A percentile compares a stretch with the other conserved stretches of the same genome.
Conservation (phyloP, 495 filamentous ascomycete genomes). For the Daldinia childiae region DNA sequence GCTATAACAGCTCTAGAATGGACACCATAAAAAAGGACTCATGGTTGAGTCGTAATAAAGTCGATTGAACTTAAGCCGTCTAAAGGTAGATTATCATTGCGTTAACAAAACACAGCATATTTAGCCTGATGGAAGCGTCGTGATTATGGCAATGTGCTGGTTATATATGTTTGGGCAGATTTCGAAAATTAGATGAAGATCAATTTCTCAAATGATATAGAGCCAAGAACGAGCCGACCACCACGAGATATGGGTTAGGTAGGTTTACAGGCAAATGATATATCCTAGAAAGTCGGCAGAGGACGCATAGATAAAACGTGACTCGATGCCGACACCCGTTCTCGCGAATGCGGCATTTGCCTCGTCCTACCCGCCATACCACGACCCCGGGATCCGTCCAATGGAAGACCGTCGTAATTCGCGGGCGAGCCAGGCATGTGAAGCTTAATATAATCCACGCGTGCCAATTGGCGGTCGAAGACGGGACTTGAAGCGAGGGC, state of each 20-base stretch:
- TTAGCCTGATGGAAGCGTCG: slow-evolving; percentile 35
- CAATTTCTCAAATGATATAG: slow-evolving; percentile 19
- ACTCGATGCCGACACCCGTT: slow-evolving; percentile 31
- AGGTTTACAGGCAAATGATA: slow-evolving; percentile 1
- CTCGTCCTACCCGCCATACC: slow-evolving; percentile 24
- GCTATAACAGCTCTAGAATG: slow-evolving; percentile 1
- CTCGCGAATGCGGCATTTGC: slow-evolving; percentile 17
- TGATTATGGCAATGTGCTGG: slow-evolving; percentile 27
- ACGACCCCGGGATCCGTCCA: slow-evolving; percentile 17
- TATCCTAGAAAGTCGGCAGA: slow-evolving; percentile 14
- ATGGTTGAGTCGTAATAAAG: not conserved
- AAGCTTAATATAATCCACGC: slow-evolving; percentile 30
- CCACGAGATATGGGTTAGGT: slow-evolving; percentile 38
- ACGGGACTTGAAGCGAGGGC: slow-evolving; percentile 25
- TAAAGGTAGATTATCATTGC: slow-evolving; percentile 12
- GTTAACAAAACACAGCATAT: slow-evolving; percentile 17
- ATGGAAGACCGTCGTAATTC: slow-evolving; percentile 13
- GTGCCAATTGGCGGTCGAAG: slow-evolving; percentile 22
- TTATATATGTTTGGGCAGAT: slow-evolving; percentile 19
- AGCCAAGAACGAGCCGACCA: slow-evolving; percentile 18
- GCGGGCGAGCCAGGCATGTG: slow-evolving; percentile 7
- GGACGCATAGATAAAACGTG: slow-evolving; percentile 23
- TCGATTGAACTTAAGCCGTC: not conserved
- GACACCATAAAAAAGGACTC: not conserved
- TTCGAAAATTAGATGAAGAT: slow-evolving; percentile 10